A percentile compares a stretch with the other conserved stretches of the same genome.
These are phyloP conservation scores for Nephelium lappaceum DNA, from an alignment of 345 rosid species.

Conservation along the genomic window DNA sequence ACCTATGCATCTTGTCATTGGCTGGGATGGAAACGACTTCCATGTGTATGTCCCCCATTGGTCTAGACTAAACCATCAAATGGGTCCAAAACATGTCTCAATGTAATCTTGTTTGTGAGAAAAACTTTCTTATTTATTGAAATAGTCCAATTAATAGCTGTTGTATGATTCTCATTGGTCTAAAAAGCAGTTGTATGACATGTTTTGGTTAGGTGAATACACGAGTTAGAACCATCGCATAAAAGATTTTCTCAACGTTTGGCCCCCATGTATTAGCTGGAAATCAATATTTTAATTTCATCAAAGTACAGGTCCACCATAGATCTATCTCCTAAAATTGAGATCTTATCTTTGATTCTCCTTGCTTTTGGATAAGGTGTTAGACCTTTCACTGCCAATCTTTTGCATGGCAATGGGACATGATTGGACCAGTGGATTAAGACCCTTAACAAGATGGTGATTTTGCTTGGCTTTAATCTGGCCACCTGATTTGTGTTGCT, in stretches of 20 bases:
- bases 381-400: slow-evolving; percentile 38
- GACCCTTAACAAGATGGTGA: slow-evolving; percentile 24
- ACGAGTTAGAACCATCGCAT: too few species aligned
- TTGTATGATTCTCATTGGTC: too few species aligned
- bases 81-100: neutral
- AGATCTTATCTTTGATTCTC: slow-evolving; percentile 44
- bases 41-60: slow-evolving; percentile 18
- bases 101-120: neutral
- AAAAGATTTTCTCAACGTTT: neutral
- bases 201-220: too few species aligned
- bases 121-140: too few species aligned
- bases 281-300: neutral
- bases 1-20: slow-evolving; percentile 14
- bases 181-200: too few species aligned
- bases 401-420: slow-evolving; percentile 51
- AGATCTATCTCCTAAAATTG: slow-evolving; percentile 4
- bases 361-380: slow-evolving; percentile 42
- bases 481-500: slow-evolving; percentile 10
- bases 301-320: slow-evolving; percentile 33
- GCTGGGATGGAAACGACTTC: neutral
- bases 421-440: slow-evolving; percentile 31
- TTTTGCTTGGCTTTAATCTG: slow-evolving; percentile 5
- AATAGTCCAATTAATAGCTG: too few species aligned
- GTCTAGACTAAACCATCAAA: slow-evolving; percentile 6
- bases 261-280: slow-evolving; percentile 27